Conservation (phyloP, 2,329 filamentous ascomycete genomes). For the Neurospora crassa region DNA sequence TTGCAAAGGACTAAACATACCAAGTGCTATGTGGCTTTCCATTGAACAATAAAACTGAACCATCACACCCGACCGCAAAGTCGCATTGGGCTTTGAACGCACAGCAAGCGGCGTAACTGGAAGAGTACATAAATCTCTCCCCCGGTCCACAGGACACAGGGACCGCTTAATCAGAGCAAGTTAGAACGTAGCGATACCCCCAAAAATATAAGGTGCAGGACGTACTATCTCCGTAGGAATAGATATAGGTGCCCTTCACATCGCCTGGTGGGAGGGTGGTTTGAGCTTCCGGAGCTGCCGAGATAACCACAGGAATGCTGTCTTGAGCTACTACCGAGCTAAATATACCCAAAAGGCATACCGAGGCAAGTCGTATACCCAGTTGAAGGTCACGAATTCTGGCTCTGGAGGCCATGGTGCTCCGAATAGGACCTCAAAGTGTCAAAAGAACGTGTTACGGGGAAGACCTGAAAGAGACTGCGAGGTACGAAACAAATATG, state of each 20-base stretch:
- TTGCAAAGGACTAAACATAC: background rate
- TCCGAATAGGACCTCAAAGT: background rate
- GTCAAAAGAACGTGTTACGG: accelerated
- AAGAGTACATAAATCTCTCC: background rate
- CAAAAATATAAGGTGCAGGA: background rate
- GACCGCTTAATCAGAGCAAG: background rate
- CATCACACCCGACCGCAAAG: background rate
- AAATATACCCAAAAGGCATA: background rate
- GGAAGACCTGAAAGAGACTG: background rate
- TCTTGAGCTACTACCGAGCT: background rate
- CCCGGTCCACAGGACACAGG: background rate
- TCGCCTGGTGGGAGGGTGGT: background rate
- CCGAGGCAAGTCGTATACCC: background rate
- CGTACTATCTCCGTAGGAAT: background rate
- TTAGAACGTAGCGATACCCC: background rate
- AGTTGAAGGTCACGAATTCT: background rate
- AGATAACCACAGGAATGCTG: background rate
- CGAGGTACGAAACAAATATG: accelerated
- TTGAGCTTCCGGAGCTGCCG: background rate
- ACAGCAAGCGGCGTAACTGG: background rate
- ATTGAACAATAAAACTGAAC: background rate
- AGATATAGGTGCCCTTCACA: background rate
- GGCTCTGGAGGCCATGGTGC: background rate
- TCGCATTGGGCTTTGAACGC: background rate
- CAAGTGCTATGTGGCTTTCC: background rate